These are phyloP conservation scores for Yamadazyma atmosphaerica DNA, from an alignment of 1,139 yeast genomes.

Conservation along the genomic window DNA sequence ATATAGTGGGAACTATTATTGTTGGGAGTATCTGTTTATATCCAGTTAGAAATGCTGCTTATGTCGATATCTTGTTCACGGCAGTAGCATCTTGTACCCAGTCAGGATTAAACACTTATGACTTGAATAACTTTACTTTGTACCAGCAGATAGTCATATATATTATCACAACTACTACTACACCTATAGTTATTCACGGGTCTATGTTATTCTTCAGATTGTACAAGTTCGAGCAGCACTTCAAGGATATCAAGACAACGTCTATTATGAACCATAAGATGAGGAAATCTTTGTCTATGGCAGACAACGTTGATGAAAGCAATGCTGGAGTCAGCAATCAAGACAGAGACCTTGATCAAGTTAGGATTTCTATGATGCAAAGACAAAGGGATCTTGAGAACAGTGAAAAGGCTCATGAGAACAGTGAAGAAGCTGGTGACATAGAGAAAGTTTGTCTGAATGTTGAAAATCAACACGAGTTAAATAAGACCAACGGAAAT, in stretches of 20 bases:
- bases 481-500: neutral
- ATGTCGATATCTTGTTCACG: constrained; percentile 77
- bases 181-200: constrained; percentile 88
- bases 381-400: constrained; percentile 15
- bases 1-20: constrained; percentile 53
- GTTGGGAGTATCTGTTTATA: constrained; percentile 70
- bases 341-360: constrained; percentile 29
- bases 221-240: constrained; percentile 85
- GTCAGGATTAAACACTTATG: constrained; percentile 83
- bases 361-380: constrained; percentile 25
- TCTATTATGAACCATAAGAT: constrained; percentile 74
- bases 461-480: neutral
- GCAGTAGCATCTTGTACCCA: constrained; percentile 80
- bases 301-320: no score
- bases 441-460: neutral
- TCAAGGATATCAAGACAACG: constrained; percentile 72
- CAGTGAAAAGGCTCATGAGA: neutral
- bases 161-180: constrained; percentile 59
- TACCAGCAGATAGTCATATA: constrained; percentile 81
- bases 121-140: constrained; percentile 56
- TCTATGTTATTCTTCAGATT: constrained; percentile 72
- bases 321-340: constrained; percentile 29
- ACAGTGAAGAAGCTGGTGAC: neutral
- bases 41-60: constrained; percentile 61
- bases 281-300: constrained; percentile 70